Conservation (phyloP, 2,329 filamentous ascomycete genomes). For the Fusarium austroafricanum region DNA sequence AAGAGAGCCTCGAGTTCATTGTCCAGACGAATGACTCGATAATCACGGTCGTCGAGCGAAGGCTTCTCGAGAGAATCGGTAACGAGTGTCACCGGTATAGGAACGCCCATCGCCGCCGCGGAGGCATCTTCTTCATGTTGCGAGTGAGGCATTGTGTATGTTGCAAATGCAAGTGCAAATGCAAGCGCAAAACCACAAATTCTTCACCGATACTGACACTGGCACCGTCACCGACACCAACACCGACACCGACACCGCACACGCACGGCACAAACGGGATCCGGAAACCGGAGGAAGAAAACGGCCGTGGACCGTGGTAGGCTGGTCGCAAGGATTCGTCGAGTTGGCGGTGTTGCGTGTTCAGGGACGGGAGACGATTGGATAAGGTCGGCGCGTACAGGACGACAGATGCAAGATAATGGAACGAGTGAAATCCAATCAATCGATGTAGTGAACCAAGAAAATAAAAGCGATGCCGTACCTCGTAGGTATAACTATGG, state of each 20-base stretch:
- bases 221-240: conserved; percentile 13
- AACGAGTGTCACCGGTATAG: conserved; percentile 55
- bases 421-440: conserved; percentile 25
- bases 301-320: conserved; percentile 20
- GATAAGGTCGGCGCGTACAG: conserved; percentile 13
- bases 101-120: conserved; percentile 43
- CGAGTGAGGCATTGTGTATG: conserved; percentile 48
- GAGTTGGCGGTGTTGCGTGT: conserved; percentile 29
- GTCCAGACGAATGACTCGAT: conserved; percentile 84
- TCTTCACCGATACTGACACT: conserved; percentile 7
- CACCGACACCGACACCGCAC: conserved; percentile 30
- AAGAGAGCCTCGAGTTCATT: conserved; percentile 92
- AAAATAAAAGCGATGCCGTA: background rate
- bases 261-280: background rate
- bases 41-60: conserved; percentile 84
- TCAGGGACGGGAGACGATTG: conserved; percentile 19
- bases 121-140: conserved; percentile 42
- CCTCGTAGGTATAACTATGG: conserved; percentile 14
- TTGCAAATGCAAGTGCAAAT: conserved; percentile 5
- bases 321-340: conserved; percentile 30
- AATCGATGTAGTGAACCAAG: conserved; percentile 17
- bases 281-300: conserved; percentile 22
- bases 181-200: conserved; percentile 24
- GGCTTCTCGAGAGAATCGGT: conserved; percentile 85
- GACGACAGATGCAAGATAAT: conserved; percentile 10